phyloP scores from a whole-genome alignment of 441 rosid species.

The Gossypium gossypioides region DNA sequence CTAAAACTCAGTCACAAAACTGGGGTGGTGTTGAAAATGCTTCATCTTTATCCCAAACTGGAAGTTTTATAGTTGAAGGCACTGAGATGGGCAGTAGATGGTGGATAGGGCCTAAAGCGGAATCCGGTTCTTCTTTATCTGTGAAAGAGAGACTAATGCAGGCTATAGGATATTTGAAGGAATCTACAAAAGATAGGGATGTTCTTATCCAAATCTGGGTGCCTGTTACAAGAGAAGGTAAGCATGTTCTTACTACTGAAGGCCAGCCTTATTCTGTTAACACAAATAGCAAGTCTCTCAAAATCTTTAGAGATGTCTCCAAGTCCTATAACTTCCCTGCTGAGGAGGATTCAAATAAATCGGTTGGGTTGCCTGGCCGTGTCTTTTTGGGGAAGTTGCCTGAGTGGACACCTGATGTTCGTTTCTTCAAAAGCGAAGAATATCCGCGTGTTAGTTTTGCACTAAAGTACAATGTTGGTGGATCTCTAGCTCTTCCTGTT shows the following conservation, averaged over 20 bases:
- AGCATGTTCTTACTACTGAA: constrained; percentile 58
- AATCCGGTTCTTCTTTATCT: constrained; percentile 27
- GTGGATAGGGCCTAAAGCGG: constrained; percentile 53
- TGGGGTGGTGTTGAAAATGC: constrained; percentile 20
- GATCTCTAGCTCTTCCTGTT: constrained; percentile 60
- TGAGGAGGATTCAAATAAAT: constrained; percentile 45
- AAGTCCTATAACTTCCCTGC: constrained; percentile 44
- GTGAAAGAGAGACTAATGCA: constrained; percentile 49
- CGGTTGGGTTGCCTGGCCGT: constrained; percentile 66
- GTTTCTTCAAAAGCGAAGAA: constrained; percentile 55
- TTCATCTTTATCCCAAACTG: constrained; percentile 25
- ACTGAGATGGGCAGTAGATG: constrained; percentile 38
- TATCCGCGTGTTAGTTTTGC: constrained; percentile 55
- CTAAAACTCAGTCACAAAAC: constrained; percentile 22
- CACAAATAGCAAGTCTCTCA: constrained; percentile 41
- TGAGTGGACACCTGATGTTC: constrained; percentile 88
- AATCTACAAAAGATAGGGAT: constrained; percentile 41
- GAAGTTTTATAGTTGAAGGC: constrained; percentile 30
- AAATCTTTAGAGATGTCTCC: constrained; percentile 52
- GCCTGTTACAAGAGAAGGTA: constrained; percentile 59
- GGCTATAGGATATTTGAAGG: constrained; percentile 45
- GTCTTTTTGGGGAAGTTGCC: constrained; percentile 61
- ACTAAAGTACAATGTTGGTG: constrained; percentile 45
- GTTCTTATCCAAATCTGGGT: constrained; percentile 81
- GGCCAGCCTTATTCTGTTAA: constrained; percentile 58